Conservation (phyloP, 768 basidiomycete species). For the Omphalotus guepiniiformis region DNA sequence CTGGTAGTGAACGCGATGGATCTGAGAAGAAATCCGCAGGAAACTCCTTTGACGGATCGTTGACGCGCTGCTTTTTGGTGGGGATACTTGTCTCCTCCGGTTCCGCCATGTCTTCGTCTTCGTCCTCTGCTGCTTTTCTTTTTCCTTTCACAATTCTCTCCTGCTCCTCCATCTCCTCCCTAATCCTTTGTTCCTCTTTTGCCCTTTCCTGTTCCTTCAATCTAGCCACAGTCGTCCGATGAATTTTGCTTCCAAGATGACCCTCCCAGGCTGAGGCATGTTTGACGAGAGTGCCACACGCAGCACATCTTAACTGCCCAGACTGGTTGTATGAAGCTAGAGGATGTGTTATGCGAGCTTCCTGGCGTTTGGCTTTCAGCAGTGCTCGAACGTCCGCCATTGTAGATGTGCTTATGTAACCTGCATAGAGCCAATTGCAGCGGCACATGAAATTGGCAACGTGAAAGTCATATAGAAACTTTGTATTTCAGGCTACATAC, state of each 20-base stretch:
- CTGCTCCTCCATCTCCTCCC: conserved; percentile 28
- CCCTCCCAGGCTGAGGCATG: conserved; percentile 85
- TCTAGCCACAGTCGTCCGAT: conserved; percentile 62
- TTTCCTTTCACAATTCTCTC: conserved; percentile 31
- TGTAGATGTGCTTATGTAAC: no score
- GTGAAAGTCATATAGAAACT: no score
- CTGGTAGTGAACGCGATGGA: conserved; percentile 45
- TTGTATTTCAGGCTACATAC: no score
- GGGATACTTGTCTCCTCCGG: conserved; percentile 24
- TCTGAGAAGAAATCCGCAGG: conserved; percentile 84
- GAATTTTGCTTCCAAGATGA: conserved; percentile 76
- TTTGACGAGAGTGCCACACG: conserved; percentile 62
- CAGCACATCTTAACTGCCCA: conserved; percentile 67
- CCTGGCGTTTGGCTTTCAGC: conserved; percentile 79
- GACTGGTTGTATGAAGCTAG: conserved; percentile 61
- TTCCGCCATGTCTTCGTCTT: conserved; percentile 14
- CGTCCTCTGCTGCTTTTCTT: conserved; percentile 29
- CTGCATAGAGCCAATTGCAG: no score
- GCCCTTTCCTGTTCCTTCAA: conserved; percentile 51
- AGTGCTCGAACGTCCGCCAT: conserved; percentile 84
- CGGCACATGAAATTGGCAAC: no score
- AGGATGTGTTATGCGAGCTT: conserved; percentile 67
- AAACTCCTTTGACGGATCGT: conserved; percentile 30
- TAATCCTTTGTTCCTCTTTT: conserved; percentile 30
- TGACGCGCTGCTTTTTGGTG: conserved; percentile 27